Base-by-base conservation (phyloP, 116 monocot genomes). In the Posidonia oceanica region DNA sequence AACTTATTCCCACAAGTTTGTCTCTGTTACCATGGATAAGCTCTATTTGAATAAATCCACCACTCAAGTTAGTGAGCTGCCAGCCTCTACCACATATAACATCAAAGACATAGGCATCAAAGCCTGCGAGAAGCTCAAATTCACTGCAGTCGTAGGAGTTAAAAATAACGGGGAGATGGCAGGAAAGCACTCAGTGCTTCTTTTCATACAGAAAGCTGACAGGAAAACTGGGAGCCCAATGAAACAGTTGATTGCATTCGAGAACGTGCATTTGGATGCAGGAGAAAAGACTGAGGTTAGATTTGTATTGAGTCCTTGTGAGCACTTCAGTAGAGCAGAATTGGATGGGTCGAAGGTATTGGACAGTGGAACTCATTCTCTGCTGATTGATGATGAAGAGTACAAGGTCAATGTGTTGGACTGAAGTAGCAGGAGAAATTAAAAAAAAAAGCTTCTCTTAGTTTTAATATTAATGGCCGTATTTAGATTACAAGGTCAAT, bases 171-270 rank as follows among this genome's bases (percentile, higher is more conserved):
- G 84, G 14, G 63, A 77, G 3, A 80, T 85, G 80, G 87, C 75
- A 20, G 97, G 92, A 42, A 83, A 64, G 67, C 88, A 91, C 37
- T 55, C 97, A 0, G 89, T 97, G 59, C 54, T 97, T 55, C 77
- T 97, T 4, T 97, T 89, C 71, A 29, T 79, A 61, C 79, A 79
- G 14, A 72, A 73, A 69, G 42, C 74, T 4, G 61, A 52, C 53
- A 53, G 22, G 0, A 4, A 2, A 14, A 56, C 39, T 14, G 89
- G 89, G 0, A 76, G 75, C 52, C 83, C 91, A 3, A 69, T 40
- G 75, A 87, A 85, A 52, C 83, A 89, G 77, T 64, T 97, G 80
- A 71, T 91, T 54, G 80, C 66, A 6, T 94, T 94, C 58, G 52
- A 81, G 66, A 80, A 72, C 3, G 71, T 94, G 69, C 72, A 75